Evolutionary conservation across 495 filamentous ascomycete genomes (phyloP).

Genomic region (Podospora tetraspora): DNA sequence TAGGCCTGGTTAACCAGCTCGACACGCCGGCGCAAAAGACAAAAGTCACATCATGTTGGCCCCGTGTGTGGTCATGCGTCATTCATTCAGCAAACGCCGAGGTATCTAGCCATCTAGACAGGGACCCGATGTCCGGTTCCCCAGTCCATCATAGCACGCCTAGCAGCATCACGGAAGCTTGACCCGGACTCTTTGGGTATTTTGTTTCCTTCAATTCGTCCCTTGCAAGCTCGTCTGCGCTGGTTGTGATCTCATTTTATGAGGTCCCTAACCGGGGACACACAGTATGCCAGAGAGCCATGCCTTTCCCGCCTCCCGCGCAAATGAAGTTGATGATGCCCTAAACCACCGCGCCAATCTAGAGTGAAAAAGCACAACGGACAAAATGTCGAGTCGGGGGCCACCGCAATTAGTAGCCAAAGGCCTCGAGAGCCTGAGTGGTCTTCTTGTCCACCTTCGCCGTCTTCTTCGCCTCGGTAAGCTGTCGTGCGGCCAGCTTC

Average conservation of each 20-base stretch:
- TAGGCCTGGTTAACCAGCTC: neutral
- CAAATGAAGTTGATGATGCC: slow-evolving; percentile 37
- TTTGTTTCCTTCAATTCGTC: slow-evolving; percentile 29
- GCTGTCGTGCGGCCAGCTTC: slow-evolving; percentile 86
- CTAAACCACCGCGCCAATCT: slow-evolving; percentile 41
- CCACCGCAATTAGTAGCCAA: slow-evolving; percentile 48
- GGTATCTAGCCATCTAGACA: slow-evolving; percentile 10
- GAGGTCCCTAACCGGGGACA: slow-evolving; percentile 34
- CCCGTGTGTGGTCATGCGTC: slow-evolving; percentile 21
- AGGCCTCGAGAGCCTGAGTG: slow-evolving; percentile 48
- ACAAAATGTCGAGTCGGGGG: slow-evolving; percentile 24
- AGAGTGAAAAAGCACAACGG: slow-evolving; percentile 38
- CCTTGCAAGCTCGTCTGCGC: slow-evolving; percentile 37
- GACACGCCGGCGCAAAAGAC: neutral
- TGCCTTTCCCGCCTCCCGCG: slow-evolving; percentile 34
- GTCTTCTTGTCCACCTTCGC: slow-evolving; percentile 74
- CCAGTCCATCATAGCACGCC: slow-evolving; percentile 11
- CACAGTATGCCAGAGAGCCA: slow-evolving; percentile 34
- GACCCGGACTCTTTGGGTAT: slow-evolving; percentile 27
- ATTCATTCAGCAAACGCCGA: slow-evolving; percentile 24
- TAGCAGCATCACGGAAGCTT: slow-evolving; percentile 23
- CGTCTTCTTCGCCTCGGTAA: slow-evolving; percentile 84
- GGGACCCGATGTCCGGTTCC: slow-evolving; percentile 7
- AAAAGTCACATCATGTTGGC: neutral
- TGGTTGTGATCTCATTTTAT: slow-evolving; percentile 39